Conservation (phyloP, 176 grass and related monocot species). For the Alopecurus myosuroides region DNA sequence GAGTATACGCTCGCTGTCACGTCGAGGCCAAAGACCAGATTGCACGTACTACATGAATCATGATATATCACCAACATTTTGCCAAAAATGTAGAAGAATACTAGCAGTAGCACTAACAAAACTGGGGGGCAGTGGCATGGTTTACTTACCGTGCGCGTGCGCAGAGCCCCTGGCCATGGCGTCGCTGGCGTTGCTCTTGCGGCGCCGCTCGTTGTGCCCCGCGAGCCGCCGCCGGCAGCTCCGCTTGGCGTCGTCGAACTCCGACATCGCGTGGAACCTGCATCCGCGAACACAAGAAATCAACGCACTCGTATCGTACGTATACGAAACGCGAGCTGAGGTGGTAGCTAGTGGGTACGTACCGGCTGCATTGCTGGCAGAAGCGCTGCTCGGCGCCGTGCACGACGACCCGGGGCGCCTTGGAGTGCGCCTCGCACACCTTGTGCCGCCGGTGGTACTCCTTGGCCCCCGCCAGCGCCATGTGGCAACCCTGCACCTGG, state of each 20-base stretch:
- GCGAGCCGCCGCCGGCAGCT: conserved; percentile 79
- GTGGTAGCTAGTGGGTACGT: neutral
- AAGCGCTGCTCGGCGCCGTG: conserved; percentile 77
- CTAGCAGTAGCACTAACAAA: too few relatives aligned
- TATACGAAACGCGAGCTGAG: neutral
- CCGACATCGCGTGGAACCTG: conserved; percentile 76
- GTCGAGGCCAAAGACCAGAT: neutral
- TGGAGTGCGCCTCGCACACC: conserved; percentile 83
- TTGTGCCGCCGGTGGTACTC: conserved; percentile 88
- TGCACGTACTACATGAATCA: too few relatives aligned
- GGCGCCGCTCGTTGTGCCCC: conserved; percentile 82
- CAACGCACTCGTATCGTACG: neutral
- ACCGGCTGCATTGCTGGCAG: conserved; percentile 98
- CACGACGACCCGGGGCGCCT: conserved; percentile 63
- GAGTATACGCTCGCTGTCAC: neutral
- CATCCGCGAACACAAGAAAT: neutral
- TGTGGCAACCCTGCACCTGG: conserved; percentile 76
- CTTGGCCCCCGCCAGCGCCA: conserved; percentile 40
- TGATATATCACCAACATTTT: neutral
- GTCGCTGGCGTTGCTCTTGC: conserved; percentile 71
- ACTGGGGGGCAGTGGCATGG: too few relatives aligned
- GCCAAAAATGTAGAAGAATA: too few relatives aligned
- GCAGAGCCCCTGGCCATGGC: conserved; percentile 43
- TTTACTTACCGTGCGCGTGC: conserved; percentile 38
- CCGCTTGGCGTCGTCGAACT: conserved; percentile 85